Evolutionary conservation across 495 filamentous ascomycete species (phyloP).

Genomic region (Pyrenopolyporus hunteri): DNA sequence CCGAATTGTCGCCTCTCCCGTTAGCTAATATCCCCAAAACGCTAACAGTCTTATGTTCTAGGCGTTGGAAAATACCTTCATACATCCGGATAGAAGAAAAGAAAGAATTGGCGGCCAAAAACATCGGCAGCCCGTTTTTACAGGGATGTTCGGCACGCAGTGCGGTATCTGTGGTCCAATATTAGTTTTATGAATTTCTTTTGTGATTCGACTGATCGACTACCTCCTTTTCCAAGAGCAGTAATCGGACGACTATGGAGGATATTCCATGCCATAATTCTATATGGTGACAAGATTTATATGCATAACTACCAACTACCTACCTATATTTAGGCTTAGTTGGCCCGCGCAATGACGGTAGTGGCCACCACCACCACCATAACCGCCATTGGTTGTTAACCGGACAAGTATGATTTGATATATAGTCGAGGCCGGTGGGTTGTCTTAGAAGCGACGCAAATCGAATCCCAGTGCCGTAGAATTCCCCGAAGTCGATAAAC

Average conservation of each 20-base stretch:
- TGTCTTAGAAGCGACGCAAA: not conserved
- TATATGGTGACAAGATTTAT: conserved; percentile 2
- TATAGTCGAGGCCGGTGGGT: not conserved
- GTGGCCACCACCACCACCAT: too few relatives aligned
- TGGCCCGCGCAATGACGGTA: not conserved
- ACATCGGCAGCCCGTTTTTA: not conserved
- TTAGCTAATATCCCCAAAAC: not conserved
- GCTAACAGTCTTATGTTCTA: not conserved
- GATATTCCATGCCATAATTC: not conserved
- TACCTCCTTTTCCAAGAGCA: not conserved
- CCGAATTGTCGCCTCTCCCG: not conserved
- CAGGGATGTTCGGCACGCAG: not conserved
- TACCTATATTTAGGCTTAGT: conserved; percentile 18
- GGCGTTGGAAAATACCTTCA: not conserved
- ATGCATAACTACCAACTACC: conserved; percentile 11
- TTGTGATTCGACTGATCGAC: conserved; percentile 10
- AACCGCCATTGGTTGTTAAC: not conserved
- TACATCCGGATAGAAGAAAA: conserved; percentile 6
- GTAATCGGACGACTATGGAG: conserved; percentile 14
- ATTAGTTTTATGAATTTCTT: conserved; percentile 13
- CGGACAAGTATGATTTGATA: not conserved
- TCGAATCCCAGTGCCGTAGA: not conserved
- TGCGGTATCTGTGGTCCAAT: conserved; percentile 1
- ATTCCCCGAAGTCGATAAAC: too few relatives aligned
- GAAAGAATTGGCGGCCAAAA: not conserved